Evolutionary conservation across 1,139 yeast genomes (phyloP), one percentile per base, ranked within the genome.

Genomic region (Pichia sp.): DNA sequence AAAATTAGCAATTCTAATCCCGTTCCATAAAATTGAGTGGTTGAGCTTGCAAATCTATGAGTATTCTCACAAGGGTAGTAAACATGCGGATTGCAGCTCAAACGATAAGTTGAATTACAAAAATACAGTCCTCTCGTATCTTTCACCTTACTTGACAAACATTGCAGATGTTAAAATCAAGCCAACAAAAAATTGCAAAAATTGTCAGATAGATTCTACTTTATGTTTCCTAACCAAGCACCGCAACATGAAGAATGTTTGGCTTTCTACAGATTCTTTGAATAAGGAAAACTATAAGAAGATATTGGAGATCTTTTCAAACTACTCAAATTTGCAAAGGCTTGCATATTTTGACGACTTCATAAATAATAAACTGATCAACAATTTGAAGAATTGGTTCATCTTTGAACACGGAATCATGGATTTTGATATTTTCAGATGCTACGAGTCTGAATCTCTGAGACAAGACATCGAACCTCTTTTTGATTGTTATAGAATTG

Each of bases 181-280:
- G 41, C 63, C 64, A 21, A 58, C 64, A 0, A 61, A 61, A 28
- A 62, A 64, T 45, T 63, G 67, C 42, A 42, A 58, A 9, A 18
- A 49, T 16, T 63, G 67, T 37, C 67, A 65, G 47, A 39, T 59
- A 19, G 43, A 50, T n/a, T 58, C 63, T 7, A 30, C 58, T 9
- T 26, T 58, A 8, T 3, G 47, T 1, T 57, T 61, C 26, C 31
- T 62, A 10, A 34, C 43, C 3, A 12, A 12, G 1, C 49, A 53
- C 10, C 25, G 41, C 3, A 43, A 48, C 1, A n/a, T 62, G 5
- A 42, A 46, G 8, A 42, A 49, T 1, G 26, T 62, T 1, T 57
- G 60, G 45, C 22, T 62, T 2, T 55, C 60, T 4, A 44, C 53
- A 6, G 60, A 62, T 40, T 41, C 60, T 1, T 44, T 62, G 21